Percentiles rank a stretch among this genome's conserved stretches.
phyloP scores from a whole-genome alignment of 805 yeast species.

The Ogataea corticis region DNA sequence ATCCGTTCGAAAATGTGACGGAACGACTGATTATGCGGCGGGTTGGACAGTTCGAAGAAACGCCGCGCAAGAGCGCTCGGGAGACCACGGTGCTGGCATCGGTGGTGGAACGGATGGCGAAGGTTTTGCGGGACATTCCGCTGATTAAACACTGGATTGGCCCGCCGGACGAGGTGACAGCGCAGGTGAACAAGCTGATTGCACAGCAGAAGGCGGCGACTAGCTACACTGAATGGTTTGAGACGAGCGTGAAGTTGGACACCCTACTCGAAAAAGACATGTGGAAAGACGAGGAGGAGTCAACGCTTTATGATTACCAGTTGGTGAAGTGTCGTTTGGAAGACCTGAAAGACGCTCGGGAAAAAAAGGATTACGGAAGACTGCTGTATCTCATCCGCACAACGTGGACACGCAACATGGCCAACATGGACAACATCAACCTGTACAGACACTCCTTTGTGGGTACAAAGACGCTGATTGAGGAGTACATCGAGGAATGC shows the following conservation, averaged over 20 bases:
- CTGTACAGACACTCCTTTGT: conserved; percentile 76
- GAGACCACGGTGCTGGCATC: conserved; percentile 6
- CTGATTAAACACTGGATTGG: conserved; percentile 37
- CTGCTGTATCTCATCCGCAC: conserved; percentile 79
- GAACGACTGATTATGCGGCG: conserved; percentile 21
- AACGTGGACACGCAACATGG: conserved; percentile 80
- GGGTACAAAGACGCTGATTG: conserved; percentile 84
- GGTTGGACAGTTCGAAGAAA: conserved; percentile 7
- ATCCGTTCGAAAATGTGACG: conserved; percentile 32
- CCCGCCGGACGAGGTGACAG: conserved; percentile 40
- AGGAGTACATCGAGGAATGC: conserved; percentile 82
- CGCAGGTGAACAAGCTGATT: conserved; percentile 38
- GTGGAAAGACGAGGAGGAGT: conserved; percentile 70
- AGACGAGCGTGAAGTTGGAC: conserved; percentile 64
- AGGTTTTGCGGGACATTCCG: conserved; percentile 35
- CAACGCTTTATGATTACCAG: conserved; percentile 72
- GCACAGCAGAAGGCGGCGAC: conserved; percentile 50
- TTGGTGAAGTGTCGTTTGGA: conserved; percentile 52
- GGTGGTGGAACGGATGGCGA: conserved; percentile 22
- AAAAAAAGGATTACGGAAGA: conserved; percentile 53
- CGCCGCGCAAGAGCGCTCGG: neutral
- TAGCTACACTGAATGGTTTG: conserved; percentile 62
- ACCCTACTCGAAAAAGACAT: conserved; percentile 56
- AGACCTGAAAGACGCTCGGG: conserved; percentile 62
- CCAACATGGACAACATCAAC: conserved; percentile 80